phyloP scores from a whole-genome alignment of 352 stramenopile genomes.

The Globisporangium acanthophoron region DNA sequence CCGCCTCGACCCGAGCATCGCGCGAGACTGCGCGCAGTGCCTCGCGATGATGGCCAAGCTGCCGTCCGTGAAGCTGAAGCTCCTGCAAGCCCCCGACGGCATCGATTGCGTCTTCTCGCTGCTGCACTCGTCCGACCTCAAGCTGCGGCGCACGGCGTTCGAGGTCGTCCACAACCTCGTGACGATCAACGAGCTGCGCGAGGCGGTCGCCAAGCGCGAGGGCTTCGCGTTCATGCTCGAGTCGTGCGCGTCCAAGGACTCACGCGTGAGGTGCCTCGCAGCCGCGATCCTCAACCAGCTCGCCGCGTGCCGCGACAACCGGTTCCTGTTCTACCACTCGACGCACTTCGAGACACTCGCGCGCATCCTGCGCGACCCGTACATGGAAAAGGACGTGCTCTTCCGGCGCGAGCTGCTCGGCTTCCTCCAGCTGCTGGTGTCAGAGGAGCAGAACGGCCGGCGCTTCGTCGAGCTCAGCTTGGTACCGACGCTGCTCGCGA shows the following conservation, averaged over 20 bases:
- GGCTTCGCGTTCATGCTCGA: slow-evolving; percentile 64
- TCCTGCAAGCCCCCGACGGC: slow-evolving; percentile 61
- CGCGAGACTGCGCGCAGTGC: slow-evolving; percentile 58
- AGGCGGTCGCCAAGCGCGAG: slow-evolving; percentile 56
- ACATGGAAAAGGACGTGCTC: slow-evolving; percentile 50
- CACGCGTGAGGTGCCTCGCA: slow-evolving; percentile 43
- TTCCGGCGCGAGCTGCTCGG: slow-evolving; percentile 62
- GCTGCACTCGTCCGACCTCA: slow-evolving; percentile 41
- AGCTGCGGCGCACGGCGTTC: slow-evolving; percentile 45
- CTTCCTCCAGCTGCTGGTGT: slow-evolving; percentile 52
- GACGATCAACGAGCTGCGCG: slow-evolving; percentile 47
- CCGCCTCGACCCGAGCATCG: slow-evolving; percentile 51
- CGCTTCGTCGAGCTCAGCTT: slow-evolving; percentile 54
- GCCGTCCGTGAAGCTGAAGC: slow-evolving; percentile 42
- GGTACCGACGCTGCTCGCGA: slow-evolving; percentile 42
- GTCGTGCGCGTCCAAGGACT: slow-evolving; percentile 54
- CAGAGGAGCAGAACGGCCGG: slow-evolving; percentile 48
- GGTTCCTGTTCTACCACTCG: slow-evolving; percentile 55
- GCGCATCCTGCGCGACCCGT: slow-evolving; percentile 51
- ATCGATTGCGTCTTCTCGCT: slow-evolving; percentile 69
- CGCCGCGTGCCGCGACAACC: slow-evolving; percentile 47
- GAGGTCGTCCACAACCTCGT: slow-evolving; percentile 60
- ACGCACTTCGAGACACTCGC: slow-evolving; percentile 49
- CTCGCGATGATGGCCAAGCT: slow-evolving; percentile 55
- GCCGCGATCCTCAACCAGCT: slow-evolving; percentile 56